Evolutionary conservation across 352 stramenopile species (phyloP).

Genomic region (Phytophthora sojae): DNA sequence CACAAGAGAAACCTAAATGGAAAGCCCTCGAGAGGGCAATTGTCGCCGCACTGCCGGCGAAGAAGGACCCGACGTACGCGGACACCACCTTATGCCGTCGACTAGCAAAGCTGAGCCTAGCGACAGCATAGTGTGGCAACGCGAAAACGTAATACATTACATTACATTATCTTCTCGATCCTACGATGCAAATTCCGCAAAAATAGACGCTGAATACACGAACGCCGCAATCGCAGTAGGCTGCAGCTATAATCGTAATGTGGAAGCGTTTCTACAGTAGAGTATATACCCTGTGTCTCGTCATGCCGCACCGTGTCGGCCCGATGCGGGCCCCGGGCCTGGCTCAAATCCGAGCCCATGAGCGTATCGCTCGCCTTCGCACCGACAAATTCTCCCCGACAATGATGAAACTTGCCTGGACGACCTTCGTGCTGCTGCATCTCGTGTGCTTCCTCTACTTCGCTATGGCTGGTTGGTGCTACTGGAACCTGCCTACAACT

Average conservation of each 20-base stretch:
- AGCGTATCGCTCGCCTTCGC: constrained; percentile 5
- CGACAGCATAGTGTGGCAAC: no score
- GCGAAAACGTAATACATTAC: no score
- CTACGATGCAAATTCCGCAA: not conserved
- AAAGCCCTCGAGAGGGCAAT: no score
- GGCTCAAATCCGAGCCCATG: constrained; percentile 20
- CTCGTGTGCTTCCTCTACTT: constrained; percentile 42
- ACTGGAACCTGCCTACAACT: constrained; percentile 37
- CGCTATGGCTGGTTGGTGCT: constrained; percentile 23
- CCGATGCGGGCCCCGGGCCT: constrained; percentile 6
- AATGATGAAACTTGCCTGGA: constrained; percentile 23
- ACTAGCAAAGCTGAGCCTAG: no score
- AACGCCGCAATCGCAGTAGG: not conserved
- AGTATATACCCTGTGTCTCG: not conserved
- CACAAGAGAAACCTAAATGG: no score
- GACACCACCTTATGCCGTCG: no score
- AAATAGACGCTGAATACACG: not conserved
- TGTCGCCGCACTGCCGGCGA: no score
- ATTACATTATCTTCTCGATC: no score
- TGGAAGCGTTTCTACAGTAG: not conserved
- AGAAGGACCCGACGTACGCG: no score
- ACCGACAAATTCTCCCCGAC: constrained; percentile 30
- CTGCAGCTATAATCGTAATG: not conserved
- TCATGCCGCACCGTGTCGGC: constrained; percentile 17
- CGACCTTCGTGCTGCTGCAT: constrained; percentile 32